Base-by-base conservation (phyloP, 352 stramenopile species). In the Phytopythium chamaehyphon region DNA sequence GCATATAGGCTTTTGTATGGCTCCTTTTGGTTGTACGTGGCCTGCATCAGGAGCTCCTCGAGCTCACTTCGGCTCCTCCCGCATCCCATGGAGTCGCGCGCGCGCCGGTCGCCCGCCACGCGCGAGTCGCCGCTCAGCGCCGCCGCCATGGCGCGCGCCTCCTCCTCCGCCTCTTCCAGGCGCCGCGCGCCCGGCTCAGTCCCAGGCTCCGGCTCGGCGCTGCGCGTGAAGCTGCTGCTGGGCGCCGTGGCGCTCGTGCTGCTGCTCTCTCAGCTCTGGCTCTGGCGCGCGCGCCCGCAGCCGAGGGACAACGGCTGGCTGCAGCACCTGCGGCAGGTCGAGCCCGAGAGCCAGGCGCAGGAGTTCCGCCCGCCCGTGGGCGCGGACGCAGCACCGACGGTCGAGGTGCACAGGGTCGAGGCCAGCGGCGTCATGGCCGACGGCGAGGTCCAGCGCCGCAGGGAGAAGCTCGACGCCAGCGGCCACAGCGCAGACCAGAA, bases 401-500 rank as follows among this genome's bases (percentile, higher is more conserved):
- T 46, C 1, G 39, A 36, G 1, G 33, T 48, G 6, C 57, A 64
- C 22, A 59, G 43, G 35, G 39, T 31, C 7, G 51, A 49, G 15
- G 57, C 66, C 8, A 51, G 45, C 24, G 70, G 45, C 22, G 54
- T 62, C 6, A 62, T 63, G 15, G 56, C 64, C 1, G 45, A 61
- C 28, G 60, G 66, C 11, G 70, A 80, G 44, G 66, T 80, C 42
- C 51, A 57, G 18, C 44, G 45, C 33, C 71, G 77, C 23, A 62
- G 77, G 19, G 31, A 63, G 36, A 64, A 62, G 3, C 87, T 82
- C 49, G 58, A 83, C 33, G 60, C 78, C n/a, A 51, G 64, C 9
- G 39, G 47, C 18, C 77, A 91, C 54, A 88, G 54, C 24, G 54
- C 53, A 3, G 78, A 89, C 44, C 80, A 89, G 54, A 66, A 64